Evolutionary conservation across 257 asterid species (phyloP).

Genomic region (Solanum pennellii): DNA sequence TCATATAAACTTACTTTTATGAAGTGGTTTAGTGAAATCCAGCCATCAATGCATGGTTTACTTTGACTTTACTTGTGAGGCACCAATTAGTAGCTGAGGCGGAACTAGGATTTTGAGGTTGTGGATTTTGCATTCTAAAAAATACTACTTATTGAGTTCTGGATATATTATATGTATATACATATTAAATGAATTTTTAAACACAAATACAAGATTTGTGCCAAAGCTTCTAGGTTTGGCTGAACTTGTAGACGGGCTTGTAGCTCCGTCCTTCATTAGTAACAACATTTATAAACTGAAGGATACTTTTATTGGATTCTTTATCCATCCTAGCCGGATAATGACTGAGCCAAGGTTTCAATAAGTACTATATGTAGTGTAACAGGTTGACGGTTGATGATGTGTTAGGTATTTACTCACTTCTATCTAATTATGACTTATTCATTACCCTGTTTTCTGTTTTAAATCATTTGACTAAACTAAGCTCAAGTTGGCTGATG

Average conservation of each 20-base stretch:
- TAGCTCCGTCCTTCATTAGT: background rate
- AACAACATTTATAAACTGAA: background rate
- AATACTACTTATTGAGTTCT: background rate
- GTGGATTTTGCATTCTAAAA: background rate
- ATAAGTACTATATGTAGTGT: background rate
- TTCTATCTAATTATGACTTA: background rate
- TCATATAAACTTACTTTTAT: background rate
- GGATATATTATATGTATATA: background rate
- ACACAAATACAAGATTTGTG: background rate
- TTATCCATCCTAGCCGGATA: background rate
- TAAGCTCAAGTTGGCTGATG: background rate
- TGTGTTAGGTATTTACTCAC: background rate
- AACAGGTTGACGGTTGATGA: background rate
- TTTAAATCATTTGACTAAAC: background rate
- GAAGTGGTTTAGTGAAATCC: background rate
- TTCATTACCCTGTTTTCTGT: background rate
- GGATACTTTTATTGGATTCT: background rate
- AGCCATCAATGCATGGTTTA: background rate
- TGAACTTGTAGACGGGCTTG: background rate
- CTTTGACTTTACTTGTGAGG: background rate
- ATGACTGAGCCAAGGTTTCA: background rate
- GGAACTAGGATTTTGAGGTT: background rate
- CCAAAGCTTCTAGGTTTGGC: background rate
- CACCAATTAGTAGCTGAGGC: background rate
- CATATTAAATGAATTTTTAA: background rate